phyloP scores from a whole-genome alignment of 2,329 filamentous ascomycete genomes.

The Pseudogymnoascus sp. region DNA sequence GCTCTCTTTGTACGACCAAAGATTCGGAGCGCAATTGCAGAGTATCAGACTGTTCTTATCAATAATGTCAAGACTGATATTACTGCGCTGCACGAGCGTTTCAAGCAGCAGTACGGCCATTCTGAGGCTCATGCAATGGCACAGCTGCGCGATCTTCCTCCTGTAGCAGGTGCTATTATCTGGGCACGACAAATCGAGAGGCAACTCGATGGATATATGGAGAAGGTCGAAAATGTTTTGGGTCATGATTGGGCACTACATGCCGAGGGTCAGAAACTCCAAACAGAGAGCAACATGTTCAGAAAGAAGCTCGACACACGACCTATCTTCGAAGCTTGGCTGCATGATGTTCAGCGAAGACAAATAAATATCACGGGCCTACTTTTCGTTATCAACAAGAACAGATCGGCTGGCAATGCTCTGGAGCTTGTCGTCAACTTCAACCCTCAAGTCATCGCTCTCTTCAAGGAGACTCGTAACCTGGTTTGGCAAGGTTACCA shows the following conservation, averaged over 20 bases:
- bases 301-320: slow-evolving; percentile 91
- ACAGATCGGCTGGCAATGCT: slow-evolving; percentile 81
- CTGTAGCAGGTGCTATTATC: slow-evolving; percentile 93
- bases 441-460: slow-evolving; percentile 88
- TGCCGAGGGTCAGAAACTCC: slow-evolving; percentile 87
- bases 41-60: slow-evolving; percentile 97
- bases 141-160: slow-evolving; percentile 87
- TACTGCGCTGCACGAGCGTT: slow-evolving; percentile 83
- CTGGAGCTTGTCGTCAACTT: slow-evolving; percentile 93
- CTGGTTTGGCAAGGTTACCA: slow-evolving; percentile 90
- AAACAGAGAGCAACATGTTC: slow-evolving; percentile 86
- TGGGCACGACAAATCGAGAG: slow-evolving; percentile 97
- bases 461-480: slow-evolving; percentile 98
- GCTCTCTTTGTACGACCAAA: slow-evolving; percentile 97
- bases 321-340: slow-evolving; percentile 92
- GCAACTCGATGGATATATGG: slow-evolving; percentile 94
- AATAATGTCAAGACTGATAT: slow-evolving; percentile 98
- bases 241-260: slow-evolving; percentile 93
- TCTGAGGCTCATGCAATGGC: slow-evolving; percentile 98
- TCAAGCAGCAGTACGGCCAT: slow-evolving; percentile 98
- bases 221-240: slow-evolving; percentile 96
- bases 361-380: slow-evolving; percentile 88
- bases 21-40: slow-evolving; percentile 93
- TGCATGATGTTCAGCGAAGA: slow-evolving; percentile 78
- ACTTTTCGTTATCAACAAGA: slow-evolving; percentile 80